Conservation (phyloP, 208 protist genomes). For the Leishmania major region DNA sequence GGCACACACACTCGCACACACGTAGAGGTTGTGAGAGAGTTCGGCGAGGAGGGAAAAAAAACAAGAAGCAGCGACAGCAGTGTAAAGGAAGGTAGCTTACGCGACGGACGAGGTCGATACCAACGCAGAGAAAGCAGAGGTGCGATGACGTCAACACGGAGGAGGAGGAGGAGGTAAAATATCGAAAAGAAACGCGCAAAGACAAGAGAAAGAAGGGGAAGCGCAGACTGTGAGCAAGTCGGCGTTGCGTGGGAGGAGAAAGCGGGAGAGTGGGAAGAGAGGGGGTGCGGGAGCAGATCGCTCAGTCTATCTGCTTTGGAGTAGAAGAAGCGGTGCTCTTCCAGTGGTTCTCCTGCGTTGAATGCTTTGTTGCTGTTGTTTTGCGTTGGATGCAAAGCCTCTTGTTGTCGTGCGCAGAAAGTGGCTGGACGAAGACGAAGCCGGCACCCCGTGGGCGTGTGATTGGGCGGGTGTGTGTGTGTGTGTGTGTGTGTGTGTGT, state of each 20-base stretch:
- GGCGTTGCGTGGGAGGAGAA: background rate
- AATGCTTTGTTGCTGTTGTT: background rate
- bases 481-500: background rate
- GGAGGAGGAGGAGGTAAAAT: background rate
- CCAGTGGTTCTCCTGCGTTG: conserved; percentile 1
- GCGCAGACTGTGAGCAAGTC: background rate
- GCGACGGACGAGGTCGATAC: background rate
- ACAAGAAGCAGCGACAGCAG: background rate
- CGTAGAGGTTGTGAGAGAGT: background rate
- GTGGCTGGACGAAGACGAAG: background rate
- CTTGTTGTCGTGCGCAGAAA: background rate
- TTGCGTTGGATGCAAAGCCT: background rate
- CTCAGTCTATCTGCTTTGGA: background rate
- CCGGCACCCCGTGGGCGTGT: background rate
- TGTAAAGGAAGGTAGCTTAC: background rate
- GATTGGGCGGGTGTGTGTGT: background rate
- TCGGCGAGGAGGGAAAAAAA: background rate
- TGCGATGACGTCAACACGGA: background rate
- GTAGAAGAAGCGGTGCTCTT: background rate
- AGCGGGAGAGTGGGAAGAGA: background rate
- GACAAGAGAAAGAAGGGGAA: background rate
- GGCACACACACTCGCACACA: background rate
- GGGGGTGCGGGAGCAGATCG: background rate
- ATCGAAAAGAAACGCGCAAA: background rate
- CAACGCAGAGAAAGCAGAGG: background rate